Base-by-base conservation (phyloP, 23 red algal species). In the Chondrus crispus region DNA sequence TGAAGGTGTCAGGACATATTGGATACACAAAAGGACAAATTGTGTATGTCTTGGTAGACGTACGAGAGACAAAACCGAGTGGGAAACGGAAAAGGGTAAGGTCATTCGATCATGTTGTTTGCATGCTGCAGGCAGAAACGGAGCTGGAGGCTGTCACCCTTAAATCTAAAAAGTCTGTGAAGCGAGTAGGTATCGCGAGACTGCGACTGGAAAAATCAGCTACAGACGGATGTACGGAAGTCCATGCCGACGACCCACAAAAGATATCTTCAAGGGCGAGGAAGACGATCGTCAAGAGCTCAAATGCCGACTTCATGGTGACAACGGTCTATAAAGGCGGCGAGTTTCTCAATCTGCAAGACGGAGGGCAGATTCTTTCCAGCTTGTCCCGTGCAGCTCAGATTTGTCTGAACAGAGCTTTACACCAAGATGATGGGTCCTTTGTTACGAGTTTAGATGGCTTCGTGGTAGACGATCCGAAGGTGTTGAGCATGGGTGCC, bases 51-150 rank as follows among this genome's bases (percentile, higher is more conserved):
- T 50, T 78, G 2, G 26, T 90, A 14, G 60, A 90, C 52, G 36
- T 90, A 2, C 69, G 72, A 14, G 87, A 90, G 66, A 81, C 45
- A 22, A 50, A 46, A 29, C 70, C 87, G 40, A 57, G 50, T 44
- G 87, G 72, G 22, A 53, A 78, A 40, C 40, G 87, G 64, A 90
- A 90, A 53, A 69, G 87, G 0, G 87, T 46, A 14, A 20, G 87
- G 8, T 90, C 87, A 0, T 90, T 90, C 33, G 87, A 73, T n/a
- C 87, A 69, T 3, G 29, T 90, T 30, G 51, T 80, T 5, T 64
- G 78, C 48, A 32, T 90, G 60, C 44, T 80, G 9, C 22, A 47
- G 16, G 26, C 71, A 28, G 44, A 29, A 19, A 41, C n/a, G 13
- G 72, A 60, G n/a, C 46, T 60, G 14, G 72, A 70, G 49, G 18